These are phyloP conservation scores for Linanthus parryae DNA, from an alignment of 148 eudicot species.

Conservation along the genomic window DNA sequence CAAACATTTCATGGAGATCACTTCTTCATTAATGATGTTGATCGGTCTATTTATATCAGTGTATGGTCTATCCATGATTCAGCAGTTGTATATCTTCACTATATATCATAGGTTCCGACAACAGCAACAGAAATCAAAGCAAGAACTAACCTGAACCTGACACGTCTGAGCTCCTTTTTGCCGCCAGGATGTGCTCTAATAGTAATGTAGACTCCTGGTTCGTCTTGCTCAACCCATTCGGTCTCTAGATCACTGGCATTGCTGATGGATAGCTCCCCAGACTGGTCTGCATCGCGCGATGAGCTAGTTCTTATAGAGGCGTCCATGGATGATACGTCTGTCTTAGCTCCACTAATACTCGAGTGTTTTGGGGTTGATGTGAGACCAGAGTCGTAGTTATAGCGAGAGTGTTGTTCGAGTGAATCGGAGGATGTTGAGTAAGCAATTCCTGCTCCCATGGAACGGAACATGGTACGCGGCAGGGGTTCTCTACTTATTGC, in stretches of 20 bases:
- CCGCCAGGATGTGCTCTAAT: slow-evolving; percentile 85
- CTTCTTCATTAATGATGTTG: too few species aligned
- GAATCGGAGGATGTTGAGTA: slow-evolving; percentile 92
- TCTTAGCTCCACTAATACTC: slow-evolving; percentile 71
- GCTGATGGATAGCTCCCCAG: slow-evolving; percentile 80
- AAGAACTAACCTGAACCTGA: slow-evolving; percentile 81
- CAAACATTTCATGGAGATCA: too few species aligned
- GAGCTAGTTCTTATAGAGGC: slow-evolving; percentile 70
- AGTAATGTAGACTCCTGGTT: slow-evolving; percentile 94
- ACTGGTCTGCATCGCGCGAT: slow-evolving; percentile 79
- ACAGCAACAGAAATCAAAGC: too few species aligned
- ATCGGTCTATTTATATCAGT: too few species aligned
- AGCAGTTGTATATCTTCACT: too few species aligned
- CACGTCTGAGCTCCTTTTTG: slow-evolving; percentile 87
- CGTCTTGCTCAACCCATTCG: slow-evolving; percentile 98
- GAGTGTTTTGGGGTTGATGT: slow-evolving; percentile 84
- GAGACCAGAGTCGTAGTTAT: slow-evolving; percentile 55
- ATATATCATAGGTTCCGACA: too few species aligned
- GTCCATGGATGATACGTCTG: slow-evolving; percentile 75
- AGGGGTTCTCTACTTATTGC: slow-evolving; percentile 66
- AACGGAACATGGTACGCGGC: slow-evolving; percentile 58
- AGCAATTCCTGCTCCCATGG: slow-evolving; percentile 37
- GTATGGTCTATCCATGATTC: too few species aligned
- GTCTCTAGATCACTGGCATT: slow-evolving; percentile 83
- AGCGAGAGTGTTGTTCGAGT: slow-evolving; percentile 57